These are phyloP conservation scores for Pichia sp. DNA, from an alignment of 1,139 yeast genomes.

Conservation along the genomic window DNA sequence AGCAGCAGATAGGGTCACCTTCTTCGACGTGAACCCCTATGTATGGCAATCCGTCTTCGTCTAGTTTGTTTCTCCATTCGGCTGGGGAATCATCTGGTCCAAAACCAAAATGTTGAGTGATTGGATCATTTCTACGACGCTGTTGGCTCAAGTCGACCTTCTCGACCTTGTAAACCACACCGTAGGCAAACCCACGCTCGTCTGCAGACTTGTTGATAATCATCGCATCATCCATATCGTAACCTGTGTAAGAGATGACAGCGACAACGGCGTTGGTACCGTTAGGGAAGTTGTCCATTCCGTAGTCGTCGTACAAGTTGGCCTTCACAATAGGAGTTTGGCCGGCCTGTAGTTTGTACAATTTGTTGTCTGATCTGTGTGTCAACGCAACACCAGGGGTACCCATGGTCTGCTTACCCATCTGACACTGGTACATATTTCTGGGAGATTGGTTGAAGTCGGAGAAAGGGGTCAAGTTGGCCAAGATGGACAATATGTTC, in stretches of 20 bases:
- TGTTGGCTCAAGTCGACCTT: slow-evolving; percentile 75
- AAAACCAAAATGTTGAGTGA: slow-evolving; percentile 91
- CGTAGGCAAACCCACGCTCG: slow-evolving; percentile 97
- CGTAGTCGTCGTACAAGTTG: slow-evolving; percentile 87
- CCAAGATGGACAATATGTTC: slow-evolving; percentile 86
- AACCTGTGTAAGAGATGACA: slow-evolving; percentile 96
- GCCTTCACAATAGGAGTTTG: slow-evolving; percentile 98
- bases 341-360: slow-evolving; percentile 89
- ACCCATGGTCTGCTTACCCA: slow-evolving; percentile 99
- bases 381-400: slow-evolving; percentile 95
- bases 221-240: slow-evolving; percentile 99
- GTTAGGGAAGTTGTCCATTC: slow-evolving; percentile 97
- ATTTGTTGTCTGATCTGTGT: slow-evolving; percentile 91
- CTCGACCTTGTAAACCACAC: slow-evolving; percentile 93
- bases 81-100: slow-evolving; percentile 92
- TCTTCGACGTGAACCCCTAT: slow-evolving; percentile 86
- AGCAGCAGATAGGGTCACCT: slow-evolving; percentile 95
- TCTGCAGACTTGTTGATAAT: slow-evolving; percentile 94
- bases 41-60: slow-evolving; percentile 88
- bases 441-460: slow-evolving; percentile 99
- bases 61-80: slow-evolving; percentile 82
- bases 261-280: slow-evolving; percentile 99
- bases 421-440: slow-evolving; percentile 99
- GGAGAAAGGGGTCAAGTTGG: slow-evolving; percentile 94
- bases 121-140: slow-evolving; percentile 90